A percentile compares a stretch with the other conserved stretches of the same genome.
phyloP scores from a whole-genome alignment of 2,329 filamentous ascomycete genomes.

The Colletotrichum sp. region DNA sequence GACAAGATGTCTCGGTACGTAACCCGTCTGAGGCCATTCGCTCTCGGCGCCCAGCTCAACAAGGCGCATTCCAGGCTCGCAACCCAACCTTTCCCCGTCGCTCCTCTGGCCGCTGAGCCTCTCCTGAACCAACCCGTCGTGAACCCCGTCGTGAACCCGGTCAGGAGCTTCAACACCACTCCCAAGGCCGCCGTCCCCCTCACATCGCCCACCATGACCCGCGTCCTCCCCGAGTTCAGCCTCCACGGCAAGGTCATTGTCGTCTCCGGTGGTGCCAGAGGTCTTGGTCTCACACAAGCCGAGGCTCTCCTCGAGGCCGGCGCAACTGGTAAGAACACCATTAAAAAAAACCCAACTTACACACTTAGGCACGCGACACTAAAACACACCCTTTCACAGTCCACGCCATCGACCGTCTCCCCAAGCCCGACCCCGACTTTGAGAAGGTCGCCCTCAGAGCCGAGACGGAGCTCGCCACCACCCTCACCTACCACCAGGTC shows the following conservation, averaged over 20 bases:
- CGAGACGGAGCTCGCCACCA: conserved; percentile 67
- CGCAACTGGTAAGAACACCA: conserved; percentile 58
- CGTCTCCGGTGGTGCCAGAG: conserved; percentile 78
- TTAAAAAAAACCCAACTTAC: not conserved
- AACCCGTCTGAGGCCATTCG: conserved; percentile 12
- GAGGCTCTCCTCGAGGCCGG: conserved; percentile 83
- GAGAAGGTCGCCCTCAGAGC: conserved; percentile 68
- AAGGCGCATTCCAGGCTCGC: not conserved
- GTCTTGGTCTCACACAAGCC: conserved; percentile 78
- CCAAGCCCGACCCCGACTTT: conserved; percentile 62
- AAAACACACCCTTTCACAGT: conserved; percentile 43
- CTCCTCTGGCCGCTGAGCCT: not conserved
- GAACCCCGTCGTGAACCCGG: not conserved
- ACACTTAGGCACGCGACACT: not conserved
- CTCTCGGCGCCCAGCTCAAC: not conserved
- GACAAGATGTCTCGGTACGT: conserved; percentile 17
- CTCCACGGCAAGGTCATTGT: conserved; percentile 76
- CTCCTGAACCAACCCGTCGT: not conserved
- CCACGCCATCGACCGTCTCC: conserved; percentile 69
- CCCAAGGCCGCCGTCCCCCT: conserved; percentile 5
- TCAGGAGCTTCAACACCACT: conserved; percentile 8
- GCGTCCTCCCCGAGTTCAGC: conserved; percentile 73
- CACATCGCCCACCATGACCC: conserved; percentile 20
- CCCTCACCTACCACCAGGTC: conserved; percentile 76
- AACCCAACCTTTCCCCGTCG: not conserved